phyloP scores from a whole-genome alignment of 345 rosid genomes.

The Anastatica hierochuntica region DNA sequence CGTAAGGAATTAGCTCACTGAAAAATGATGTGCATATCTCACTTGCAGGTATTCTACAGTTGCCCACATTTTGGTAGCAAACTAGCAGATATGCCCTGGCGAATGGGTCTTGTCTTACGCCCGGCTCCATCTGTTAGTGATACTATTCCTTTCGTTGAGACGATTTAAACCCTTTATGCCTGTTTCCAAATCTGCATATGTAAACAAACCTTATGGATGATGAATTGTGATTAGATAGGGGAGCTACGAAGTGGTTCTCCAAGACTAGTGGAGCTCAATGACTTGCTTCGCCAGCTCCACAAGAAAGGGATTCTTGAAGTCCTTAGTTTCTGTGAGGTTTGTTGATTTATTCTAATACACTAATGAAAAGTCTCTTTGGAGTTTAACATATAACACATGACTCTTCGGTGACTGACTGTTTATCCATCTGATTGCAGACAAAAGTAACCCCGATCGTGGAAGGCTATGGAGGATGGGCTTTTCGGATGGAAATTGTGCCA shows the following conservation, averaged over 20 bases:
- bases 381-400: not conserved
- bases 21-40: slow-evolving; percentile 2
- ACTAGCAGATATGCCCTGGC: slow-evolving; percentile 98
- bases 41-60: slow-evolving; percentile 82
- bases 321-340: slow-evolving; percentile 95
- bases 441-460: slow-evolving; percentile 94
- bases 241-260: slow-evolving; percentile 96
- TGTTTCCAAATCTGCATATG: not conserved
- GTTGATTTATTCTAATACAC: not conserved
- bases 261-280: slow-evolving; percentile 69
- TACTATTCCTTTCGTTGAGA: not conserved
- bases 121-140: slow-evolving; percentile 89
- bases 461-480: slow-evolving; percentile 99
- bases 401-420: not conserved
- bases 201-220: not conserved
- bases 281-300: slow-evolving; percentile 69
- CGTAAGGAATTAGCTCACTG: not conserved
- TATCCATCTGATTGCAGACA: slow-evolving; percentile 47
- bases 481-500: slow-evolving; percentile 88
- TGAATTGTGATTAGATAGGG: slow-evolving; percentile 47
- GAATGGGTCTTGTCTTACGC: slow-evolving; percentile 91
- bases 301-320: slow-evolving; percentile 75
- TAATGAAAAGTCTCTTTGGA: slow-evolving; percentile 3
- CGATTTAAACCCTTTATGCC: not conserved
- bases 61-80: slow-evolving; percentile 99